Base-by-base conservation (phyloP, 805 yeast genomes). In the Lipomyces mesembrius region DNA sequence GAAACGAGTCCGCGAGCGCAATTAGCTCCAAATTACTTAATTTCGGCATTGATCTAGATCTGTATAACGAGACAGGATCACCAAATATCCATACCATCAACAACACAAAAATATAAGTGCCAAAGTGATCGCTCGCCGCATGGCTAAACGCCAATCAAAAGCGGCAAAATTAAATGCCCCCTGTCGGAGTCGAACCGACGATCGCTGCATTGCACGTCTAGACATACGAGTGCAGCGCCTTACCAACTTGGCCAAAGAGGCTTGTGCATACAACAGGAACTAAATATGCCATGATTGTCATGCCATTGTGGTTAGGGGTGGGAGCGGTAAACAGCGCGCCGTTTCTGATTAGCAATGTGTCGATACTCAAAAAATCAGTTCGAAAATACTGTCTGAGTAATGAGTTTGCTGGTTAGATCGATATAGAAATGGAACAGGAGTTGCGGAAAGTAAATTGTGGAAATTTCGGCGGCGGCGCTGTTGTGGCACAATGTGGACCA, bases 161-260 rank as follows among this genome's bases (percentile, higher is more conserved):
- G 4, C 0, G 5, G 29, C 60, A 62, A 52, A 56, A 64, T 49
- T 14, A 22, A 29, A 1, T 67, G 70, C 70, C 70, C 65, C 70
- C 70, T 67, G 69, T 67, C 70, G 70, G 70, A 67, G 70, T 67
- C 65, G 70, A 67, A 67, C 70, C 70, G 70, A 67, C 69, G 70
- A 67, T 67, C 70, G 68, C 70, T 67, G 67, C 70, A 67, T 67
- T 22, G 27, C 49, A 9, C 57, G 52, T 20, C 8, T 1, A 8
- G 9, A 51, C 29, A 64, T 67, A 67, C 70, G 70, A 67, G 70
- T 67, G 70, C 67, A 67, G 70, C 70, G 70, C 70, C 70, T 67
- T 67, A 67, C 70, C 70, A 67, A 67, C 70, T 67, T 67, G 70
- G 70, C 70, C 70, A 67, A 67, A 67, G 70, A 67, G 70, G 70